Evolutionary conservation across 2,329 filamentous ascomycete genomes (phyloP).

Genomic region (Aspergillus felis): DNA sequence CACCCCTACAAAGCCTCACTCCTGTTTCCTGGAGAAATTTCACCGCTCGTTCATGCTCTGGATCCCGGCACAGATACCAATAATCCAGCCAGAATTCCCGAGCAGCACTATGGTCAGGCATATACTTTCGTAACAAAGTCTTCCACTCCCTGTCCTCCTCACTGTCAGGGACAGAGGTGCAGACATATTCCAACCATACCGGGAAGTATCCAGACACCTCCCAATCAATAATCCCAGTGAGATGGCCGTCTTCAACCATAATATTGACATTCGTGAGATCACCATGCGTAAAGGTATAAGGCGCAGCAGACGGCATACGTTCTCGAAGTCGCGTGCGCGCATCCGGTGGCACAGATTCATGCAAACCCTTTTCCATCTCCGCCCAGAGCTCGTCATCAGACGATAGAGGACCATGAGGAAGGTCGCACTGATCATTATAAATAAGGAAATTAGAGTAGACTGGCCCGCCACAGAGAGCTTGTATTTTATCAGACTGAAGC

Average conservation of each 20-base stretch:
- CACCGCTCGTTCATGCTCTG: constrained; percentile 1
- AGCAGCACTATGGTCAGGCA: constrained; percentile 16
- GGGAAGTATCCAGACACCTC: constrained; percentile 37
- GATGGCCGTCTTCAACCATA: constrained; percentile 34
- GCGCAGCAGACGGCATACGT: constrained; percentile 17
- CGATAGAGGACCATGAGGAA: constrained; percentile 7
- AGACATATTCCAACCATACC: constrained; percentile 35
- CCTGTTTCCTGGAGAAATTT: not conserved
- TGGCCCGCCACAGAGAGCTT: constrained; percentile 10
- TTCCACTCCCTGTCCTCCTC: constrained; percentile 20
- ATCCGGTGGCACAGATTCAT: constrained; percentile 1
- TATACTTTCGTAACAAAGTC: constrained; percentile 12
- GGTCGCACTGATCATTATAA: not conserved
- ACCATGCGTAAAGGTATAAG: constrained; percentile 39
- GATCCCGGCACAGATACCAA: constrained; percentile 11
- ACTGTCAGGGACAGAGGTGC: constrained; percentile 9
- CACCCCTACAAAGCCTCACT: no score
- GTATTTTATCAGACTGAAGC: constrained; percentile 12
- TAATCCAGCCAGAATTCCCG: constrained; percentile 18
- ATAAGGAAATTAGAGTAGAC: constrained; percentile 13
- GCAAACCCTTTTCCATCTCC: constrained; percentile 8
- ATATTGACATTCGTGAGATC: constrained; percentile 39
- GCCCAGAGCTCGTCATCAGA: constrained; percentile 13
- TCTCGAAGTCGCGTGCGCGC: constrained; percentile 6
- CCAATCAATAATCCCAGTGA: constrained; percentile 42